Percentiles rank a stretch among this genome's conserved stretches.
Evolutionary conservation across 2,329 filamentous ascomycete genomes (phyloP).

Genomic region (Aureobasidium melanogenum): DNA sequence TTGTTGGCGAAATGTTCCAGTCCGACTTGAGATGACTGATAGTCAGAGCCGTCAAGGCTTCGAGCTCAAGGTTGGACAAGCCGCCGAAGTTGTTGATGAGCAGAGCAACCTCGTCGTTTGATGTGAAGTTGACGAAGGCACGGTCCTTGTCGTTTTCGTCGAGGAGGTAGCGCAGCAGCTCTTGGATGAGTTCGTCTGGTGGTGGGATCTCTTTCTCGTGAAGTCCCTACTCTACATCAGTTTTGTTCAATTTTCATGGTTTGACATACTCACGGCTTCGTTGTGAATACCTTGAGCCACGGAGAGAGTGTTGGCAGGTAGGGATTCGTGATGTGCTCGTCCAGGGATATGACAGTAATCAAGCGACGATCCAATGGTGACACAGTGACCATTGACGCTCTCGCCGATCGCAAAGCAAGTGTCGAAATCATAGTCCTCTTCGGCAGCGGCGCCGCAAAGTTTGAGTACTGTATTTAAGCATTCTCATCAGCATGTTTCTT

Average conservation of each 20-base stretch:
- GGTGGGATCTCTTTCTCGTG: constrained; percentile 39
- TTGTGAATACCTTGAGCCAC: constrained; percentile 45
- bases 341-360: constrained; percentile 48
- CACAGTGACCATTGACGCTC: constrained; percentile 36
- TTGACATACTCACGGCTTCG: constrained; percentile 32
- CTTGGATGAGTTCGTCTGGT: constrained; percentile 38
- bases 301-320: constrained; percentile 27
- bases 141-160: constrained; percentile 40
- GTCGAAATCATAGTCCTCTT: constrained; percentile 37
- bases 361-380: constrained; percentile 42
- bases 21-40: constrained; percentile 33
- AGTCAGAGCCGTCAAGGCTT: constrained; percentile 37
- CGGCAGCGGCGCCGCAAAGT: constrained; percentile 37
- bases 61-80: constrained; percentile 39
- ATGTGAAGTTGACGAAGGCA: constrained; percentile 40
- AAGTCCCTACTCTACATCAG: constrained; percentile 27
- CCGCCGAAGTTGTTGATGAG: constrained; percentile 44
- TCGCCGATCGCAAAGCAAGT: constrained; percentile 36
- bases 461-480: constrained; percentile 31
- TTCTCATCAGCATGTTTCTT: not conserved
- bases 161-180: constrained; percentile 41
- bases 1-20: constrained; percentile 40
- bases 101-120: constrained; percentile 36
- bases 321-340: constrained; percentile 38
- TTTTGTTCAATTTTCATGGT: not conserved